phyloP scores from a whole-genome alignment of 441 rosid genomes.

The Aleurites moluccanus region DNA sequence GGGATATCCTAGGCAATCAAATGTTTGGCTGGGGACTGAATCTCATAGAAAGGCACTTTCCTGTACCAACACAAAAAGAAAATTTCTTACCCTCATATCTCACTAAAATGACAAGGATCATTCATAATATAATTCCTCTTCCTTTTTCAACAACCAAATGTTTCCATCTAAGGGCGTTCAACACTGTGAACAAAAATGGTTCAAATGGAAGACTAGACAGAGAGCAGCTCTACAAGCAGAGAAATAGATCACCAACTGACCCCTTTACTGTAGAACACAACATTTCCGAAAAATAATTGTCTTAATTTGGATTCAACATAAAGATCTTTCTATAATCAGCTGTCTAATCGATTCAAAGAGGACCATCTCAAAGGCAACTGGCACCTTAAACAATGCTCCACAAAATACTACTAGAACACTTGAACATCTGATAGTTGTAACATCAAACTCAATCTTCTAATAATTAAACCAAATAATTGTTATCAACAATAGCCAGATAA shows the following conservation, averaged over 20 bases:
- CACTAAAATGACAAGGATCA: neutral
- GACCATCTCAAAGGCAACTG: neutral
- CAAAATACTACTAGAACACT: neutral
- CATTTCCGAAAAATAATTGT: neutral
- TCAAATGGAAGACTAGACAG: neutral
- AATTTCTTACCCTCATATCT: neutral
- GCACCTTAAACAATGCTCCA: neutral
- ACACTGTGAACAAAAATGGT: neutral
- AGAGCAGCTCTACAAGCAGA: neutral
- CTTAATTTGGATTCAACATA: neutral
- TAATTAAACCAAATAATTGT: neutral
- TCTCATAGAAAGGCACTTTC: neutral
- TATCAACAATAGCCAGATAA: neutral
- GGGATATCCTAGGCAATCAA: neutral
- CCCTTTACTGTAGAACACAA: neutral
- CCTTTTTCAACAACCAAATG: neutral
- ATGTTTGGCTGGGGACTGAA: neutral
- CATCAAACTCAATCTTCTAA: neutral
- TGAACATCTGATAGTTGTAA: neutral
- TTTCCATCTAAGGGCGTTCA: neutral
- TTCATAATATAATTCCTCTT: neutral
- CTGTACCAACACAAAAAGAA: neutral
- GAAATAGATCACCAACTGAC: neutral
- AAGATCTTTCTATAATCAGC: neutral
- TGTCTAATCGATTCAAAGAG: no score